These are phyloP conservation scores for Cercis canadensis DNA, from an alignment of 306 rosid genomes.

Conservation along the genomic window DNA sequence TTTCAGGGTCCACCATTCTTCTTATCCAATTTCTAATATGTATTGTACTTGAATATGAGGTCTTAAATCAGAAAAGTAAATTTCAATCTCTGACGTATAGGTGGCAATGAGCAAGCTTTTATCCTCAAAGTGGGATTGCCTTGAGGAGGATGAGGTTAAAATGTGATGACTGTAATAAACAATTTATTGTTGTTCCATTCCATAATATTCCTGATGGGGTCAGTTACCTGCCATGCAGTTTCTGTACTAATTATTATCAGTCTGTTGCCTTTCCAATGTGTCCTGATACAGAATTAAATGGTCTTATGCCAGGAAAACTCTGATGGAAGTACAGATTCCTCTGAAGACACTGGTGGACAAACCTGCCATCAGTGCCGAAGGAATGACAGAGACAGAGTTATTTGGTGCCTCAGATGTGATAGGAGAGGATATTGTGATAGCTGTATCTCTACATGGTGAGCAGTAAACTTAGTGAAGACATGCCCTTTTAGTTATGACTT, in stretches of 20 bases:
- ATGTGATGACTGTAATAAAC: not conserved
- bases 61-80: not conserved
- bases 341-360: conserved; percentile 79
- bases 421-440: conserved; percentile 87
- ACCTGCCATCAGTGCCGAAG: conserved; percentile 88
- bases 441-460: conserved; percentile 82
- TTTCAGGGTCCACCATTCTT: not conserved
- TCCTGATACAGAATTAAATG: conserved; percentile 36
- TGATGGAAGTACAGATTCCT: conserved; percentile 64
- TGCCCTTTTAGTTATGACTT: conserved; percentile 15
- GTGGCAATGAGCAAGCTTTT: not conserved
- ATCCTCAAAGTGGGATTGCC: not conserved
- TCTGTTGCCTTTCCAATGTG: not conserved
- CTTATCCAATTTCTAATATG: not conserved
- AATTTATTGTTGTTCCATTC: not conserved
- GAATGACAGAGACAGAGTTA: conserved; percentile 64
- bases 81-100: not conserved
- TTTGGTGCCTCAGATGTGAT: conserved; percentile 85
- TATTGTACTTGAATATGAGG: not conserved
- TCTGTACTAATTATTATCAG: not conserved
- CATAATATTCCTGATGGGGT: not conserved
- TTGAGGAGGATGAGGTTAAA: not conserved
- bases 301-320: conserved; percentile 69
- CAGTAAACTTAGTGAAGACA: conserved; percentile 6
- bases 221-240: not conserved